phyloP scores from a whole-genome alignment of 768 basidiomycete genomes.

The Royoungia palumana region DNA sequence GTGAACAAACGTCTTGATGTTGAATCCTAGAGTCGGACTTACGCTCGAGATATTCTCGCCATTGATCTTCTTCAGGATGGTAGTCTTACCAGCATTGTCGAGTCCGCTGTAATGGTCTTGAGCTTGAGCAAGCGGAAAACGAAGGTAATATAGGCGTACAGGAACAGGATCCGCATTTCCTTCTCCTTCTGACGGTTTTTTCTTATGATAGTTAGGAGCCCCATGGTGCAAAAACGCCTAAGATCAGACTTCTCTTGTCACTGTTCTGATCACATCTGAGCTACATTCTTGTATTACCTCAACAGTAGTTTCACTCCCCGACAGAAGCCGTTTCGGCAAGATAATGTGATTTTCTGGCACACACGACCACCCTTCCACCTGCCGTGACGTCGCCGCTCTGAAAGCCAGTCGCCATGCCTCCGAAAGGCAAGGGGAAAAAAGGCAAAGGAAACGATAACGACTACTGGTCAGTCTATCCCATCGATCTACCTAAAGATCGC shows the following conservation, averaged over 20 bases:
- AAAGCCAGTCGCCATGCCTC: constrained; percentile 33
- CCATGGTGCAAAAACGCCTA: constrained; percentile 49
- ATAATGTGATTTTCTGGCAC: not conserved
- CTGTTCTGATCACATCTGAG: no score
- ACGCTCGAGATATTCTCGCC: constrained; percentile 86
- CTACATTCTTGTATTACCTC: constrained; percentile 2
- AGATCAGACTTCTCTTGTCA: not conserved
- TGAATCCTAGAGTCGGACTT: constrained; percentile 95
- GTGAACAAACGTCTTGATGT: constrained; percentile 95
- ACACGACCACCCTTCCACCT: not conserved
- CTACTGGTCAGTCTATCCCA: constrained; percentile 57
- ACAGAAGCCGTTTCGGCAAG: constrained; percentile 14
- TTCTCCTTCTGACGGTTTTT: constrained; percentile 95
- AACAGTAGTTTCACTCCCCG: constrained; percentile 13
- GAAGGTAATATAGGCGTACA: constrained; percentile 46
- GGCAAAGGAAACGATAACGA: constrained; percentile 75
- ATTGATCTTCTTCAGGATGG: constrained; percentile 92
- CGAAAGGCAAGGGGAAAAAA: constrained; percentile 84
- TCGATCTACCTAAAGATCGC: constrained; percentile 15
- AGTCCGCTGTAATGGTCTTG: constrained; percentile 63
- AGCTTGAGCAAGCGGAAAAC: constrained; percentile 17
- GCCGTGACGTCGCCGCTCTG: not conserved
- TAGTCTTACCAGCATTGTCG: constrained; percentile 99
- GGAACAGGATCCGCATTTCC: constrained; percentile 94
- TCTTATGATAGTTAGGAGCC: constrained; percentile 92